phyloP scores from a whole-genome alignment of 2,329 filamentous ascomycete genomes.

The Curvularia sp. region DNA sequence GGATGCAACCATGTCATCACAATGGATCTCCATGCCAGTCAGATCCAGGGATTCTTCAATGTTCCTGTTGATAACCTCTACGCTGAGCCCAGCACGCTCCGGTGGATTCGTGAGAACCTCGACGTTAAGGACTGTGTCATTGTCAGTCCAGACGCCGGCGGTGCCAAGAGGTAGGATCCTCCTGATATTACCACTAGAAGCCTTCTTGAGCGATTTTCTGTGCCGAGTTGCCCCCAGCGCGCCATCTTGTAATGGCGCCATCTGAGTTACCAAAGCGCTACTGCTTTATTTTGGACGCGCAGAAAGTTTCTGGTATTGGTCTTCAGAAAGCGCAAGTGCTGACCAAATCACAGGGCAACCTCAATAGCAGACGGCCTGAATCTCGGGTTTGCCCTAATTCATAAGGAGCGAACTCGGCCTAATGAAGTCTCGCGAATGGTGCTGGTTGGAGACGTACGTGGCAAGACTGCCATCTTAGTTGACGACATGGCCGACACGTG shows the following conservation, averaged over 20 bases:
- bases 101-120: constrained; percentile 90
- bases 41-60: constrained; percentile 97
- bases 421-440: constrained; percentile 94
- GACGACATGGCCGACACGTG: constrained; percentile 99
- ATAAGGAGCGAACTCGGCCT: constrained; percentile 91
- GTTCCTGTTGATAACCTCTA: constrained; percentile 83
- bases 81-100: constrained; percentile 88
- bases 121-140: constrained; percentile 85
- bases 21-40: constrained; percentile 92
- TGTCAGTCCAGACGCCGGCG: constrained; percentile 92
- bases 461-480: constrained; percentile 92
- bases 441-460: constrained; percentile 90
- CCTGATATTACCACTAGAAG: not conserved
- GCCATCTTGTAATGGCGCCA: constrained; percentile 3
- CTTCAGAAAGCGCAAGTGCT: constrained; percentile 18
- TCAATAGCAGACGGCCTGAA: constrained; percentile 92
- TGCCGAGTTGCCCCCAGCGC: not conserved
- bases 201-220: not conserved
- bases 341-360: constrained; percentile 67
- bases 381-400: constrained; percentile 89
- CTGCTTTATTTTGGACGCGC: constrained; percentile 5
- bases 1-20: constrained; percentile 94
- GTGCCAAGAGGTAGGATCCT: constrained; percentile 76
- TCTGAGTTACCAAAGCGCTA: not conserved
- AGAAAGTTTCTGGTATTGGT: constrained; percentile 5